phyloP scores from a whole-genome alignment of 257 asterid genomes.

The Ajuga chamaepitys region DNA sequence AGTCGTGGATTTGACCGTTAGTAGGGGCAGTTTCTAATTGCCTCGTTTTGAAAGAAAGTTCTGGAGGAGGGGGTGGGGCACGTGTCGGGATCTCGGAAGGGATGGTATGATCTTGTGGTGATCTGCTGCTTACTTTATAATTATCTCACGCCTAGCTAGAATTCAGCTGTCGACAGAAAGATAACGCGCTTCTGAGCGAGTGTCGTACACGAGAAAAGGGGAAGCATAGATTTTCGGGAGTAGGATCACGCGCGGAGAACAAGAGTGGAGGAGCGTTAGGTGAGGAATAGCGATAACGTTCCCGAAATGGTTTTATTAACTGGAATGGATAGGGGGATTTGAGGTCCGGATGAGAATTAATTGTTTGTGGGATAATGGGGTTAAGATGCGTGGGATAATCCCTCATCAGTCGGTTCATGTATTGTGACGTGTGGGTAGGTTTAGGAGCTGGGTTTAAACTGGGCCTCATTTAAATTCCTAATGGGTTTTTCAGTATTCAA shows the following conservation, averaged over 20 bases:
- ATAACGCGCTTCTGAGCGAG: neutral
- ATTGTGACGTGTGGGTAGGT: neutral
- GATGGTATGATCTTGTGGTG: slow-evolving; percentile 20
- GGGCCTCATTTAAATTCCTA: neutral
- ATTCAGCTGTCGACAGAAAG: neutral
- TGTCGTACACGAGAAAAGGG: neutral
- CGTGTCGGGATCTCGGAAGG: slow-evolving; percentile 27
- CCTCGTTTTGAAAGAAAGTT: slow-evolving; percentile 20
- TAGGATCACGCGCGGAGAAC: neutral
- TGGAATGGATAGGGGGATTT: slow-evolving; percentile 27
- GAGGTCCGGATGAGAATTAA: slow-evolving; percentile 34
- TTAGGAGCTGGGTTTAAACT: neutral
- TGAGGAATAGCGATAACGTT: slow-evolving; percentile 42
- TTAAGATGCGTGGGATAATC: slow-evolving; percentile 7
- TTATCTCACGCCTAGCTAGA: slow-evolving; percentile 6
- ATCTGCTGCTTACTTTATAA: slow-evolving; percentile 10
- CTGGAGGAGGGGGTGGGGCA: slow-evolving; percentile 15
- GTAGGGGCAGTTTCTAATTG: slow-evolving; percentile 20
- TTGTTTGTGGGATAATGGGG: slow-evolving; percentile 9
- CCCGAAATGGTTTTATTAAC: slow-evolving; percentile 32
- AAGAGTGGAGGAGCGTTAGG: neutral
- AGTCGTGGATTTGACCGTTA: slow-evolving; percentile 32
- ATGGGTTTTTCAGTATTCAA: too few relatives aligned
- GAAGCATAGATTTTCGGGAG: neutral
- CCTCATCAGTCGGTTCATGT: slow-evolving; percentile 4